Conservation (phyloP, 371 early-diverging fungal species). For the Mortierella sp. region DNA sequence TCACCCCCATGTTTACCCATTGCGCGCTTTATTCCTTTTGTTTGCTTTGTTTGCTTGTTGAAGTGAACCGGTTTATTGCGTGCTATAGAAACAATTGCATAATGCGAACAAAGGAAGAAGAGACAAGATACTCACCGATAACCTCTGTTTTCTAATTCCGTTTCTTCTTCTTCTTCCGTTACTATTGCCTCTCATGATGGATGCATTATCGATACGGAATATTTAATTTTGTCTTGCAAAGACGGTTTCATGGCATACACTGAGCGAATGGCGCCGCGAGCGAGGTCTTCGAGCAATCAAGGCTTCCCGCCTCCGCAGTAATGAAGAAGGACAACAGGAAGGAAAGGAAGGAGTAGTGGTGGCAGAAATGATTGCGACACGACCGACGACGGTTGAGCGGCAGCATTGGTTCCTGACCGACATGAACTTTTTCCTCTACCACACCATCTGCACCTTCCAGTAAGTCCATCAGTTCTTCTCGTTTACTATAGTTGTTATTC, state of each 20-base stretch:
- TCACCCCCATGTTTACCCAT: not conserved
- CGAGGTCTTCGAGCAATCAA: conserved; percentile 17
- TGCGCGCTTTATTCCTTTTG: not conserved
- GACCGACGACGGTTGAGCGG: conserved; percentile 35
- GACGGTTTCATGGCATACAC: conserved; percentile 53
- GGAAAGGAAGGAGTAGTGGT: not conserved
- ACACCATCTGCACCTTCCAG: conserved; percentile 57
- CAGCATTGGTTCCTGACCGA: conserved; percentile 55
- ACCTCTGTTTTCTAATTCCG: not conserved
- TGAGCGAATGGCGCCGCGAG: conserved; percentile 55
- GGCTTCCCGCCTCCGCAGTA: not conserved
- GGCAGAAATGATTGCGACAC: not conserved
- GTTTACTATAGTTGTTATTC: not conserved
- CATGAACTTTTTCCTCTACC: conserved; percentile 56
- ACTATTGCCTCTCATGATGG: not conserved
- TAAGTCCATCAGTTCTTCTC: conserved; percentile 21
- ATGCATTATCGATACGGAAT: not conserved
- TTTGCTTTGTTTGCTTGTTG: not conserved
- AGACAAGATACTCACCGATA: not conserved
- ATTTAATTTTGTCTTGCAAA: conserved; percentile 13
- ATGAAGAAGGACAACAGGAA: too few species aligned
- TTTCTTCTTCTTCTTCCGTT: not conserved
- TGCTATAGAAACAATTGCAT: not conserved
- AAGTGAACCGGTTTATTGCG: not conserved
- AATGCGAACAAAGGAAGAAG: not conserved